Conservation (phyloP, 352 stramenopile species). For the Phytophthora parvispora region DNA sequence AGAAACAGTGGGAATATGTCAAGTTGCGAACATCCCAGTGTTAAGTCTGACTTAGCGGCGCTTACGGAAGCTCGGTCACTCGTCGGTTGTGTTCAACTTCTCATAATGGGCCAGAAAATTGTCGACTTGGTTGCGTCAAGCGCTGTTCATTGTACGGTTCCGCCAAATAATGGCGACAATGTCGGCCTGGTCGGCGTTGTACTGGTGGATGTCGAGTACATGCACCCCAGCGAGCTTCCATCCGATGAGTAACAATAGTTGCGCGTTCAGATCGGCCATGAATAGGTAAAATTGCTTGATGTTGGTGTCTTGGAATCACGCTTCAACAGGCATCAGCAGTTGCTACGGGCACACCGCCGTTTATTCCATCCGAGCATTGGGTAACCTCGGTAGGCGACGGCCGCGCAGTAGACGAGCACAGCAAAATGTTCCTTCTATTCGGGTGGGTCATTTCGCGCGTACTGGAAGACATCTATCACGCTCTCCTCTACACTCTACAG, state of each 20-base stretch:
- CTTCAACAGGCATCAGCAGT: slow-evolving; percentile 22
- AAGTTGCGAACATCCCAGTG: too few species aligned
- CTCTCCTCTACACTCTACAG: slow-evolving; percentile 26
- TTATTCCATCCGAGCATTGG: slow-evolving; percentile 4
- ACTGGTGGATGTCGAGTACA: slow-evolving; percentile 60
- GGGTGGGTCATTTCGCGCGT: neutral
- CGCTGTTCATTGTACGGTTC: too few species aligned
- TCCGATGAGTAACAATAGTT: slow-evolving; percentile 25
- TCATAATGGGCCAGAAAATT: too few species aligned
- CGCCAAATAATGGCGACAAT: too few species aligned
- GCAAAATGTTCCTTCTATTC: slow-evolving; percentile 26
- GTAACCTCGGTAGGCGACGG: too few species aligned
- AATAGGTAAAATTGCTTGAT: slow-evolving; percentile 46
- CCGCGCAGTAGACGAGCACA: neutral
- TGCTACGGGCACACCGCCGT: neutral
- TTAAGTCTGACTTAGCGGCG: too few species aligned
- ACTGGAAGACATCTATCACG: slow-evolving; percentile 8
- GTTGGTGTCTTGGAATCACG: slow-evolving; percentile 15
- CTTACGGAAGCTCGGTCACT: too few species aligned
- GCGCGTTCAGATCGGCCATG: slow-evolving; percentile 59
- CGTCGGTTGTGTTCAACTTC: too few species aligned
- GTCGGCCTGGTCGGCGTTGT: too few species aligned
- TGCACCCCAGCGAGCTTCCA: slow-evolving; percentile 24
- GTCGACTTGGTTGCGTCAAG: too few species aligned
- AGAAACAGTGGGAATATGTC: too few species aligned